Evolutionary conservation across 1,284 basidiomycete genomes (phyloP), one percentile per base, ranked within the genome.

Genomic region (Agroathelia rolfsii): DNA sequence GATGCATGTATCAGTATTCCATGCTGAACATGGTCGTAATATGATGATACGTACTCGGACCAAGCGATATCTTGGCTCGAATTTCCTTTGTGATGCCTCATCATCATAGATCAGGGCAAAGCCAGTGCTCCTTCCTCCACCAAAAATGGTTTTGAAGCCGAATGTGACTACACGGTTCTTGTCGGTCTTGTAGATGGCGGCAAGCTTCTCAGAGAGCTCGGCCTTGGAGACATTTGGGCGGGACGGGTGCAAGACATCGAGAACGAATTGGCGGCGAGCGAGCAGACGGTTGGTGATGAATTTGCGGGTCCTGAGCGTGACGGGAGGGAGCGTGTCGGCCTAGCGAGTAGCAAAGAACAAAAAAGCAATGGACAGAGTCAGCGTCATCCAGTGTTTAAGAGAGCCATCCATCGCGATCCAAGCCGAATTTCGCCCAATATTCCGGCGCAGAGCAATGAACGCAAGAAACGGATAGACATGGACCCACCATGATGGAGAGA

Each of bases 281-380:
- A 99, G 74, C 47, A 98, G 84, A 48, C 92, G 89, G 81, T 99
- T 98, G 54, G 93, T 96, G 64, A 97, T 88, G 76, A 98, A 98
- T 73, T 99, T 97, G 65, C 94, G 86, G 39, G 95, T 97, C 54
- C 95, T 88, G 59, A 98, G 74, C 48, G 95, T 98, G 52, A 99
- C 77, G 49, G 94, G 86, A 62, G 92, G 83, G 66, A 76, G 69
- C 61, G 68, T 72, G 66, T 93, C 92, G 62, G 77, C 70, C 78
- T 80, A n/a, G 45, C 21, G 46, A 45, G 28, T 25, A 34, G 41
- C 42, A 28, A 22, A 27, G 32, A 29, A 23, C 32, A 31, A 34
- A 28, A 29, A 15, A 5, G 28, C 38, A 13, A 37, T 28, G 16
- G 19, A 30, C n/a, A 18, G 25, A 15, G 9, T 27, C 22, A 30